These are phyloP conservation scores for Arthrobotrys musiformis DNA, from an alignment of 2,329 filamentous ascomycete species.

Conservation along the genomic window DNA sequence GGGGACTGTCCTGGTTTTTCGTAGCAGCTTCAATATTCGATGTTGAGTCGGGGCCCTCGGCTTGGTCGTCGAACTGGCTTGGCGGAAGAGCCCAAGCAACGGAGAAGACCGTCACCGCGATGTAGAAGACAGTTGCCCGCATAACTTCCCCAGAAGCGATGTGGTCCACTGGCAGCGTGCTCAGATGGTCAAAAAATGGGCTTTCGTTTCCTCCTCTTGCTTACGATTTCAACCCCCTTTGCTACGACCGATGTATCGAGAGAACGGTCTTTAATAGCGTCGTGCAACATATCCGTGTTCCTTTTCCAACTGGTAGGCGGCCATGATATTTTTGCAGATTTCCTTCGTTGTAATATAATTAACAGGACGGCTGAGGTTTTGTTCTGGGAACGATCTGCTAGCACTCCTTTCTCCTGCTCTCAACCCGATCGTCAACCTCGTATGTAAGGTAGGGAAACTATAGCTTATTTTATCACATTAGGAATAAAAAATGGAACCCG, in stretches of 20 bases:
- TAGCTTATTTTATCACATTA: conserved; percentile 52
- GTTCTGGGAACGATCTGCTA: conserved; percentile 45
- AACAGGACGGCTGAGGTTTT: conserved; percentile 45
- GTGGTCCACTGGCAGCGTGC: conserved; percentile 17
- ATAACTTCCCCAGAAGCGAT: conserved; percentile 22
- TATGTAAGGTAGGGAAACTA: conserved; percentile 44
- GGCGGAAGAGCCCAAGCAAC: conserved; percentile 47
- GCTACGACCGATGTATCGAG: conserved; percentile 27
- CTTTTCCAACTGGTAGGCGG: conserved; percentile 45
- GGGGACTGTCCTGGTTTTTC: conserved; percentile 16
- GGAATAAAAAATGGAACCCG: conserved; percentile 50
- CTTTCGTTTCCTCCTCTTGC: conserved; percentile 47
- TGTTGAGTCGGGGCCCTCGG: conserved; percentile 14
- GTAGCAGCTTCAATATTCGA: not conserved
- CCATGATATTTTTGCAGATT: conserved; percentile 42
- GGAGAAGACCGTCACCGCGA: conserved; percentile 48
- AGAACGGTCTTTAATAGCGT: conserved; percentile 45
- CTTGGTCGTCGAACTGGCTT: conserved; percentile 41
- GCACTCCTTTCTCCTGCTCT: conserved; percentile 49
- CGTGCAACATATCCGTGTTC: conserved; percentile 53
- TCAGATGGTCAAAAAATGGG: conserved; percentile 18
- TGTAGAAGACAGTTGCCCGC: conserved; percentile 34
- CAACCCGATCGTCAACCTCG: conserved; percentile 45
- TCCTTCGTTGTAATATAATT: conserved; percentile 48
- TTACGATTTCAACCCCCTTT: conserved; percentile 41